These are phyloP conservation scores for Solanum piurae DNA, from an alignment of 257 asterid genomes.

Conservation along the genomic window DNA sequence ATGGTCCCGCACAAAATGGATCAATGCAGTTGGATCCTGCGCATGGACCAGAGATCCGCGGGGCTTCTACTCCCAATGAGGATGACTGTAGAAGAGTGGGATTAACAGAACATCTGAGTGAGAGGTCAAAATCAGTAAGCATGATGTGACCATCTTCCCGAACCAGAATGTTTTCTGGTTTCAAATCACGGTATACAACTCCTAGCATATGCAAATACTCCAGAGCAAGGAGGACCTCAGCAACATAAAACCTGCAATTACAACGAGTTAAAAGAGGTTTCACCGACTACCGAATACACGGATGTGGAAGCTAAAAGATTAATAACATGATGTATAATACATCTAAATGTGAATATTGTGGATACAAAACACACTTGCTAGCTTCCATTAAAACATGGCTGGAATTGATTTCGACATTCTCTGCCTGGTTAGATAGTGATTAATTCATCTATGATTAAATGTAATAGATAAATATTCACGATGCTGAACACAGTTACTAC, in stretches of 20 bases:
- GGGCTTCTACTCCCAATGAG: conserved; percentile 31
- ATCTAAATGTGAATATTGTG: neutral
- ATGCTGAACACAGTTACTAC: neutral
- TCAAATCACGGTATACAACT: conserved; percentile 60
- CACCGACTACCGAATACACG: neutral
- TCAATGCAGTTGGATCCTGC: conserved; percentile 69
- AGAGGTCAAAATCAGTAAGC: conserved; percentile 76
- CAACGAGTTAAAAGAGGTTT: neutral
- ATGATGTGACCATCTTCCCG: conserved; percentile 78
- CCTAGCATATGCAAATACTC: conserved; percentile 82
- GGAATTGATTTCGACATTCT: neutral
- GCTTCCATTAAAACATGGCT: neutral
- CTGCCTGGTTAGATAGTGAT: neutral
- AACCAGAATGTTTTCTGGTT: conserved; percentile 65
- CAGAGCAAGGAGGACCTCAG: conserved; percentile 66
- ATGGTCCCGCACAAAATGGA: conserved; percentile 58
- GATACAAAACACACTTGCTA: neutral
- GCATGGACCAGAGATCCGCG: conserved; percentile 55
- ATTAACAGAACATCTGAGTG: conserved; percentile 56
- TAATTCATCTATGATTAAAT: neutral
- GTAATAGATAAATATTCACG: neutral
- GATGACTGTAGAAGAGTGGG: conserved; percentile 49
- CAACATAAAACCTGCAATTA: conserved; percentile 58
- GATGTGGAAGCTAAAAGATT: neutral
- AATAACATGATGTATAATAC: neutral